Base-by-base conservation (phyloP, 1,139 yeast species). In the Yamadazyma taylorii region DNA sequence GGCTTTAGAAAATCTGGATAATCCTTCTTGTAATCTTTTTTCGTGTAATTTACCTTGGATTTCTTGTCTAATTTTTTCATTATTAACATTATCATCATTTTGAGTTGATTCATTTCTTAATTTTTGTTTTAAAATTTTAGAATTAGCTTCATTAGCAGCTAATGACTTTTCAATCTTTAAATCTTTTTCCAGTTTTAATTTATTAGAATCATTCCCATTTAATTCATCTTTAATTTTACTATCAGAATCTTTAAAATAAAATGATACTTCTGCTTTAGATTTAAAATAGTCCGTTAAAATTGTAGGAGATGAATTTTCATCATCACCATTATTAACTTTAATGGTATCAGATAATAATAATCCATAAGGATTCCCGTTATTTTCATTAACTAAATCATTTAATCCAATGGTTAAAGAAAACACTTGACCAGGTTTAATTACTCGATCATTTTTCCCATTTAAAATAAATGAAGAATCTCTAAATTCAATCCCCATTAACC, bases 401-500 rank as follows among this genome's bases (percentile, higher is more conserved):
- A 92, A 85, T 3, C 97, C 97, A 43, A 90, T 65, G 3, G 86
- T 79, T 40, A 92, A 64, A 32, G 88, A 82, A 40, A 89, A 73
- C 12, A 89, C 80, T 57, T 88, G 84, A 27, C 92, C 92, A 46
- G 80, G 83, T 41, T 73, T 73, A 41, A 92, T 66, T 21, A 61
- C 65, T 49, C 95, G 74, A 32, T 82, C 87, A 58, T 80, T 85
- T 54, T 87, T 90, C 19, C 75, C 70, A 53, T 85, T 87, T 41
- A 92, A 67, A 22, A 89, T 72, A 47, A 86, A 78, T 1, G 83
- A 67, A 0, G 92, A 76, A 58, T 90, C 97, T 60, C 96, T 78
- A 56, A 87, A 88, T 56, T 89, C 97, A 48, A 92, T 77, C 40
- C 98, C 98, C 46, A 86, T 82, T 41, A 88, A 72, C 78, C 95